Base-by-base conservation (phyloP, 768 basidiomycete genomes). In the Roridomyces roridus region DNA sequence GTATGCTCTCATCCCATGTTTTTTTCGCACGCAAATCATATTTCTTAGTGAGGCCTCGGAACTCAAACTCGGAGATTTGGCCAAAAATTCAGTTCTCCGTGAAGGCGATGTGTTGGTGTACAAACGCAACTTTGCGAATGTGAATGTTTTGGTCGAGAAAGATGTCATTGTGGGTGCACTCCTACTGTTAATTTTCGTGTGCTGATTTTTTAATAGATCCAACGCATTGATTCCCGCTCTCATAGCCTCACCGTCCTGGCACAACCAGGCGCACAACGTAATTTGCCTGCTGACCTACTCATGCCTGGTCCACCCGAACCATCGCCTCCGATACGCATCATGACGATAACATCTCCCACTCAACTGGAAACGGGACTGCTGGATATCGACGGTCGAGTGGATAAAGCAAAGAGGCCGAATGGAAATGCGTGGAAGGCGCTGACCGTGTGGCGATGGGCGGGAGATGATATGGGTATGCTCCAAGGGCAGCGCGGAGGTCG, bases 341-440 rank as follows among this genome's bases (percentile, higher is more conserved):
- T 77, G 62, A 74, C 69, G 3, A 75, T 82, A 49, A 74, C 74
- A 4, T 75, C 71, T 39, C 79, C 84, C 1, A 66, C 73, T 3
- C 79, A 79, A 65, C 75, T 88, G 15, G 86, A 87, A 66, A 79
- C 73, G 1, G 78, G 67, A 1, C 54, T 86, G 7, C 71, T 86
- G 8, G 83, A 85, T 51, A 67, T 77, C 0, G 82, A 86, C 53
- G 82, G 79, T 3, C 75, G 81, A 4, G 71, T 85, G 1, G 74
- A 78, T 11, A 75, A 72, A 44, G 39, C 67, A 11, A 70, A 71
- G 49, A 64, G 81, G 24, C 76, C 80, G 3, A 77, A 82, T 55
- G 80, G 77, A 7, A 83, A 84, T 54, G 83, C 84, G 5, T 86
- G 84, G 84, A 86, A 86, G 66, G 65, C 68, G 9, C 73, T 86